phyloP scores from a whole-genome alignment of 805 yeast species.

The Schizosaccharomyces octosporus region DNA sequence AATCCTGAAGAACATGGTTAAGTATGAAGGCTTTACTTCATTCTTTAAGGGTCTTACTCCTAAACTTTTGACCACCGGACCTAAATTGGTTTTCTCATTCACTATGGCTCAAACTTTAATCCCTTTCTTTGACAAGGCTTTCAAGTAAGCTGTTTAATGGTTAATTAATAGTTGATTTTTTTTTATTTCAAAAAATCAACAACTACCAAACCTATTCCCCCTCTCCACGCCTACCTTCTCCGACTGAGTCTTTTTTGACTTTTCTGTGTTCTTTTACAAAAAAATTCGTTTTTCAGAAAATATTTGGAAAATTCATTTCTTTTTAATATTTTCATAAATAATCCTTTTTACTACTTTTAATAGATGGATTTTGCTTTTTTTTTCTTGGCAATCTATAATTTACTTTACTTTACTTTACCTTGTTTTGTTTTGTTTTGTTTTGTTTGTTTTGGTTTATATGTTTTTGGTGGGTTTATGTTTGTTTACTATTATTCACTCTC shows the following conservation, averaged over 20 bases:
- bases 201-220: not conserved
- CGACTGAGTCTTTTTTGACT: too few species aligned
- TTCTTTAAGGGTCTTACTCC: conserved; percentile 95
- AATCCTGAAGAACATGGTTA: conserved; percentile 76
- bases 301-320: too few species aligned
- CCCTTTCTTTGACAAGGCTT: conserved; percentile 59
- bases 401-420: not conserved
- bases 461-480: not conserved
- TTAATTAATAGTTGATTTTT: not conserved
- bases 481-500: not conserved
- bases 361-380: too few species aligned
- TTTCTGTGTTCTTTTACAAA: too few species aligned
- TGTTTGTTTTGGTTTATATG: not conserved
- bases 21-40: conserved; percentile 50
- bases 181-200: not conserved
- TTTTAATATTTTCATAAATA: too few species aligned
- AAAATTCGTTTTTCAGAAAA: too few species aligned
- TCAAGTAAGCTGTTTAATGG: not conserved
- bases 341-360: too few species aligned
- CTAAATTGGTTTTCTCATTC: conserved; percentile 62
- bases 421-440: not conserved
- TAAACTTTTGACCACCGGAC: conserved; percentile 89
- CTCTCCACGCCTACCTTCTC: too few species aligned
- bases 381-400: too few species aligned
- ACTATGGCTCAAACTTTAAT: conserved; percentile 24